Evolutionary conservation across 305 asterid genomes (phyloP).

Genomic region (Fraxinus floribunda): DNA sequence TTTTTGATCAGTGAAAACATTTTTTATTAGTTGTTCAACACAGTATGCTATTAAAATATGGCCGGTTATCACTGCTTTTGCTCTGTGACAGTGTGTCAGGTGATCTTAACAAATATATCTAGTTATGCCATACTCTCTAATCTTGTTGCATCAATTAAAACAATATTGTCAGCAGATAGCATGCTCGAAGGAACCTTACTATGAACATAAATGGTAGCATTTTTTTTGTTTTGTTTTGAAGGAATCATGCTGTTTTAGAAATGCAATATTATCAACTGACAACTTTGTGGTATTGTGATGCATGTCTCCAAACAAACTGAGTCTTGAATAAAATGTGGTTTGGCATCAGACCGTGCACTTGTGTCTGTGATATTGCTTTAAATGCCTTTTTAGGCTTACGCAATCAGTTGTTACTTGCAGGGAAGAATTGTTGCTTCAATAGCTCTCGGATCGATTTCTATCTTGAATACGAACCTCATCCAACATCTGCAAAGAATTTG

Average conservation of each 20-base stretch:
- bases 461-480: slow-evolving; percentile 90
- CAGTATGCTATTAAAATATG: not conserved
- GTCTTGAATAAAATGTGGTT: not conserved
- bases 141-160: not conserved
- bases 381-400: not conserved
- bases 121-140: not conserved
- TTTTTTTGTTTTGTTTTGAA: not conserved
- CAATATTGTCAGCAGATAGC: not conserved
- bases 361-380: not conserved
- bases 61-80: not conserved
- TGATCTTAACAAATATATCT: not conserved
- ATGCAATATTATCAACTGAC: not conserved
- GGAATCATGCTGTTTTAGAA: not conserved
- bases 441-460: slow-evolving; percentile 69
- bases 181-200: not conserved
- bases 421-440: slow-evolving; percentile 90
- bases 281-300: not conserved
- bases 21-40: not conserved
- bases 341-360: not conserved
- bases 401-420: slow-evolving; percentile 44
- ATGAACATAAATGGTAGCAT: not conserved
- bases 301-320: not conserved
- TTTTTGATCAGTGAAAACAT: not conserved
- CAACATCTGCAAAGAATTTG: slow-evolving; percentile 81
- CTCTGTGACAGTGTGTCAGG: not conserved